These are phyloP conservation scores for Hericium coralloides DNA, from an alignment of 768 basidiomycete genomes.

Conservation along the genomic window DNA sequence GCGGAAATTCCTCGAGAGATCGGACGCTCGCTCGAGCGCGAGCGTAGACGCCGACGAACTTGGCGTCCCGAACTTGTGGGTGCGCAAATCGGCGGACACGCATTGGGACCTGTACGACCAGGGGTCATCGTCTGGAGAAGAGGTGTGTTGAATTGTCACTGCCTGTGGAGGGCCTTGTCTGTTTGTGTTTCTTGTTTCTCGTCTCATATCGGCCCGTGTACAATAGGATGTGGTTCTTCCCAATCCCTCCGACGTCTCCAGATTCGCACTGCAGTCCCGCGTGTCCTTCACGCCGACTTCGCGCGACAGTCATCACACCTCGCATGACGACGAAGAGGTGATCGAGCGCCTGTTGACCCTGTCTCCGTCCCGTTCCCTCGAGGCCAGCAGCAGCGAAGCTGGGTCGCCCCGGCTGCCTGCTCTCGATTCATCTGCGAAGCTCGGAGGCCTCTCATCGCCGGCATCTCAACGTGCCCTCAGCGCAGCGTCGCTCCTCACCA, in stretches of 20 bases:
- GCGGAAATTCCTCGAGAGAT: not conserved
- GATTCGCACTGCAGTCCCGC: constrained; percentile 11
- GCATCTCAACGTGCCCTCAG: not conserved
- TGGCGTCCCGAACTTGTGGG: not conserved
- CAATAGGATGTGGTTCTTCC: constrained; percentile 11
- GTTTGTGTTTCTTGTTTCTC: constrained; percentile 5
- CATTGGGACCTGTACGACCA: not conserved
- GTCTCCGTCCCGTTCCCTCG: not conserved
- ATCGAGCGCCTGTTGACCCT: not conserved
- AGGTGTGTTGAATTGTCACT: constrained; percentile 5
- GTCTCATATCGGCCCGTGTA: not conserved
- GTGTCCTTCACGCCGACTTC: constrained; percentile 3
- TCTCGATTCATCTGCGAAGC: not conserved
- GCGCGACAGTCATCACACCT: not conserved
- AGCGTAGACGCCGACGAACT: not conserved
- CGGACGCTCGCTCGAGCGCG: not conserved
- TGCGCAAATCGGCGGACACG: not conserved
- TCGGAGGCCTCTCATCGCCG: not conserved
- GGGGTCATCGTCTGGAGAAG: constrained; percentile 3
- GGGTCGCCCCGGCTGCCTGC: not conserved
- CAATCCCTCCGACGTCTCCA: constrained; percentile 11
- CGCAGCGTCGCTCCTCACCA: constrained; percentile 8
- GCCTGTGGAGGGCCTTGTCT: not conserved
- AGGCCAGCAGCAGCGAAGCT: not conserved
- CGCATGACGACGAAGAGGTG: not conserved